phyloP scores from a whole-genome alignment of 192 early-diverging fungal genomes.

The Thamnidium elegans region DNA sequence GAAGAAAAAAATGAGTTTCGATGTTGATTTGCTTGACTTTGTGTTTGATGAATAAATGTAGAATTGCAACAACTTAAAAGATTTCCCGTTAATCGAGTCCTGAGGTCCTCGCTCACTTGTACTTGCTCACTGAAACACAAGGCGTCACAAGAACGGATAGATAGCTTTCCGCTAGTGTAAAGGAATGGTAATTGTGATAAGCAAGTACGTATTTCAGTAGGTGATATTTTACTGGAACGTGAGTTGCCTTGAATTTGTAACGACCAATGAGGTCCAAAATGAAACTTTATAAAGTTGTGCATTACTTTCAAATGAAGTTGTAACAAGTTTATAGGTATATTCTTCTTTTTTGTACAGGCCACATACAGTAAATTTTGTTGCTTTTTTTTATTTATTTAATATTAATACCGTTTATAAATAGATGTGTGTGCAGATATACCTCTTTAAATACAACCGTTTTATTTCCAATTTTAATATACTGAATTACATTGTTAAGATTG shows the following conservation, averaged over 20 bases:
- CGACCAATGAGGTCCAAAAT: constrained; percentile 26
- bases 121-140: constrained; percentile 24
- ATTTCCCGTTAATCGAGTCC: constrained; percentile 9
- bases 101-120: constrained; percentile 27
- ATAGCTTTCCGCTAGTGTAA: not conserved
- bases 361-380: constrained; percentile 26
- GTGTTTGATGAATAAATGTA: constrained; percentile 4
- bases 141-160: constrained; percentile 5
- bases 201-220: not conserved
- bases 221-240: not conserved
- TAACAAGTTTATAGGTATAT: constrained; percentile 15
- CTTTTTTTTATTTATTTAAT: constrained; percentile 13
- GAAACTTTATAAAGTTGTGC: constrained; percentile 20
- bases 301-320: constrained; percentile 25
- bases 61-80: constrained; percentile 17
- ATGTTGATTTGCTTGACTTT: not conserved
- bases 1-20: constrained; percentile 20
- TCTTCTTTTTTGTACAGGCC: constrained; percentile 25
- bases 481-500: constrained; percentile 22
- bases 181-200: constrained; percentile 18
- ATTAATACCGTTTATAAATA: too few species aligned
- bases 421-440: constrained; percentile 7
- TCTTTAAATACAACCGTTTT: constrained; percentile 32
- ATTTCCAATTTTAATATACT: constrained; percentile 22
- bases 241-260: constrained; percentile 7